Base-by-base conservation (phyloP, 2,329 filamentous ascomycete species). In the Apiospora marii region DNA sequence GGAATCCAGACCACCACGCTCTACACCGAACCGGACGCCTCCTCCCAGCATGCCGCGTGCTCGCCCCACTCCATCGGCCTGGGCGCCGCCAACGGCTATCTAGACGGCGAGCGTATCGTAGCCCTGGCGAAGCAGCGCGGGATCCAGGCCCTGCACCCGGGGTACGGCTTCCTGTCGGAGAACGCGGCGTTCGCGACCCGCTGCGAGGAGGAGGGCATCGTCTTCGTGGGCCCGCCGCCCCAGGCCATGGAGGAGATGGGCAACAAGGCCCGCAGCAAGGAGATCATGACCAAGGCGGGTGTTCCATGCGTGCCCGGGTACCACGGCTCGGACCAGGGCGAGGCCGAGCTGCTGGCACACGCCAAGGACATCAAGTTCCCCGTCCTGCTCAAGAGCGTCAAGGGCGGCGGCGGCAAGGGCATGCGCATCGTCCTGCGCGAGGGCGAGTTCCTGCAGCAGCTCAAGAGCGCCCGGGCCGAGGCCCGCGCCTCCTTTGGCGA, bases 271-370 rank as follows among this genome's bases (percentile, higher is more conserved):
- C 91, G 92, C 68, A 89, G 92, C 70, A 99, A 99, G 83, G 93
- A 98, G 81, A 98, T 99, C 80, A 98, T 99, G 96, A 94, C 90
- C 46, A 91, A 91, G 5, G 96, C 96, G n/a, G 94, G 95, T 12
- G 96, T 99, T 4, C 95, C 95, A 5, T 98, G 96, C 79, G 96
- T 99, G 68, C 96, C 96, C 0, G 96, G 96, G 0, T 99, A 99
- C 79, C 96, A 98, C 81, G 96, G 96, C 24, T 79, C 87, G 0
- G 94, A 98, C 70, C 96, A 99, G 84, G 90, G 92, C 68, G 86
- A 88, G 67, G 82, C 84, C 71, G 83, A 89, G 76, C 81, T 92
- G 37, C 80, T 94, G n/a, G n/a, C 71, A 84, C 91, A 96, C 80
- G 96, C 96, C 10, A 89, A 89, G 77, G 90, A 93, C 75, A 86